Evolutionary conservation across 371 early-diverging fungal genomes (phyloP).

Genomic region (Nematocida sp.): DNA sequence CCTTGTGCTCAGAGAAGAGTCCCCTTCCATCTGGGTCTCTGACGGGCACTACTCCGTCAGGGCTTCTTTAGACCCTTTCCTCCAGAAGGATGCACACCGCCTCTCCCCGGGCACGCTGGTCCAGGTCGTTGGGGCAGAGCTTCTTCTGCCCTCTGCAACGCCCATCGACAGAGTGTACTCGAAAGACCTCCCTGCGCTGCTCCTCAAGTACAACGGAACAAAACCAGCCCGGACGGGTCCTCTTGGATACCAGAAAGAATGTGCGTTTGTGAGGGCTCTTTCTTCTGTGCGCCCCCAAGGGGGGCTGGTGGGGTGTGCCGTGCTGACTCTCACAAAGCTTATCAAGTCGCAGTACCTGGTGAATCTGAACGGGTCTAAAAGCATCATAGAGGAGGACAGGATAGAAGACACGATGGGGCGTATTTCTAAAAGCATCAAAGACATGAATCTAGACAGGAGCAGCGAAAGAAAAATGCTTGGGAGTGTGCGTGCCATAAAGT

Average conservation of each 20-base stretch:
- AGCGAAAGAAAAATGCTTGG: not conserved
- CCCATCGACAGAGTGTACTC: constrained; percentile 7
- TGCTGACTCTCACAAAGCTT: constrained; percentile 8
- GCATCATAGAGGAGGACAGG: constrained; percentile 26
- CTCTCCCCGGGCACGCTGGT: constrained; percentile 2
- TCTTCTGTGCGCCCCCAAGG: not conserved
- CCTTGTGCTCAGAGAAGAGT: constrained; percentile 52
- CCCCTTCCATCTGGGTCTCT: constrained; percentile 5
- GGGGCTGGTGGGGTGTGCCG: constrained; percentile 21
- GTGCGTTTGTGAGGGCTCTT: constrained; percentile 27
- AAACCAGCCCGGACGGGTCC: constrained; percentile 34
- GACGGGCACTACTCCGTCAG: constrained; percentile 13
- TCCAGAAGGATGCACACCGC: not conserved
- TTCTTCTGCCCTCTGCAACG: not conserved
- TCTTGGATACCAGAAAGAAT: constrained; percentile 21
- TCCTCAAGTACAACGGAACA: constrained; percentile 41
- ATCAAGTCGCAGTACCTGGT: constrained; percentile 10
- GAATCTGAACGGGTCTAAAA: constrained; percentile 35
- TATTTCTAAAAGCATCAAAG: constrained; percentile 22
- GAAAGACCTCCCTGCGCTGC: not conserved
- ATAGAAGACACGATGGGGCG: constrained; percentile 3
- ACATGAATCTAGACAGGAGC: not conserved
- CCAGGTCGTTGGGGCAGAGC: constrained; percentile 35
- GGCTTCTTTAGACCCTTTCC: not conserved
- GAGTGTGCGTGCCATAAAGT: not conserved